phyloP scores from a whole-genome alignment of 148 eudicot genomes.

The Diospyros lotus region DNA sequence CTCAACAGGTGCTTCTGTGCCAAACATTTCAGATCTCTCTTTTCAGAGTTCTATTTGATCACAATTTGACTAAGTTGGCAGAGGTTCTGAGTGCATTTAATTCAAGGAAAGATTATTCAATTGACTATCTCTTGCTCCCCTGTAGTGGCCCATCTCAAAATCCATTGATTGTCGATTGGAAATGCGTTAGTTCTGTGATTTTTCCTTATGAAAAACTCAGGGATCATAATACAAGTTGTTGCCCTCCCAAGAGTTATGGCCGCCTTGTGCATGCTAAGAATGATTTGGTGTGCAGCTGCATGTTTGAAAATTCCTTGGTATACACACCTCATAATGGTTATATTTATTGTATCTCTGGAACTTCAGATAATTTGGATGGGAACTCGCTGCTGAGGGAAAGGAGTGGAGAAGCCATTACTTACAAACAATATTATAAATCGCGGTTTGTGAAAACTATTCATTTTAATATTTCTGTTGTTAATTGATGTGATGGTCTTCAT shows the following conservation, averaged over 20 bases:
- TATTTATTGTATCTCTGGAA: slow-evolving; percentile 49
- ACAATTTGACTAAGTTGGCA: slow-evolving; percentile 31
- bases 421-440: slow-evolving; percentile 54
- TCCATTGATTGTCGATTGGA: slow-evolving; percentile 51
- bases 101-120: slow-evolving; percentile 11
- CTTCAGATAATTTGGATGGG: slow-evolving; percentile 41
- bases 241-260: slow-evolving; percentile 1
- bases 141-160: slow-evolving; percentile 17
- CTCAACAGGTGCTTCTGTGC: slow-evolving; percentile 46
- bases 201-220: slow-evolving; percentile 13
- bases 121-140: slow-evolving; percentile 79
- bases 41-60: slow-evolving; percentile 49
- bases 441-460: slow-evolving; percentile 29
- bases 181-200: slow-evolving; percentile 40
- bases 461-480: not conserved
- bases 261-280: slow-evolving; percentile 33
- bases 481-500: not conserved
- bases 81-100: slow-evolving; percentile 17
- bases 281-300: slow-evolving; percentile 41
- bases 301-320: slow-evolving; percentile 60
- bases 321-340: slow-evolving; percentile 71
- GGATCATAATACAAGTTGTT: slow-evolving; percentile 10
- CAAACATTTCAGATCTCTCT: slow-evolving; percentile 55
- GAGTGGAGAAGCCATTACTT: slow-evolving; percentile 36
- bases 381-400: slow-evolving; percentile 33